Conservation (phyloP, 1,139 yeast species). For the Trichomonascaceae sp. region DNA sequence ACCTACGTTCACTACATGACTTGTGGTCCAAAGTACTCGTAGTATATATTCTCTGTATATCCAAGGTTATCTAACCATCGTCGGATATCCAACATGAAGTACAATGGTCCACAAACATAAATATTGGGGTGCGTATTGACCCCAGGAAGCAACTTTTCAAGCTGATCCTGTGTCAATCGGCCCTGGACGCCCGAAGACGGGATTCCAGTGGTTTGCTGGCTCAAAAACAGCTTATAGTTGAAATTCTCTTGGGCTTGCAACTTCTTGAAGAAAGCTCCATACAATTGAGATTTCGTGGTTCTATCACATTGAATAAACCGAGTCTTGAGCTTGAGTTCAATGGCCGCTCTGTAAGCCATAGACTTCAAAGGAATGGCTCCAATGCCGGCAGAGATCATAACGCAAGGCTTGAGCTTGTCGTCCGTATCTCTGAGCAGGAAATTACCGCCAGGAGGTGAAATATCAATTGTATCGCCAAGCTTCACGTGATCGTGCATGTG, state of each 20-base stretch:
- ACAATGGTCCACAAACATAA: constrained; percentile 22
- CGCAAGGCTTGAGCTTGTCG: constrained; percentile 18
- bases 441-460: constrained; percentile 59
- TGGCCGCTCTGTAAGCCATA: constrained; percentile 30
- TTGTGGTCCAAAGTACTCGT: constrained; percentile 15
- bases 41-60: constrained; percentile 8
- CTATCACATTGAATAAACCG: constrained; percentile 29
- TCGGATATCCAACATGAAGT: constrained; percentile 18
- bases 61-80: constrained; percentile 6
- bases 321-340: constrained; percentile 26
- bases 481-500: constrained; percentile 45
- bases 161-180: constrained; percentile 5
- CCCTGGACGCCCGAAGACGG: constrained; percentile 9
- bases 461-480: constrained; percentile 45
- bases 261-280: constrained; percentile 15
- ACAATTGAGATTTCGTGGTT: constrained; percentile 20
- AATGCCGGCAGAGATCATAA: constrained; percentile 55
- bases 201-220: constrained; percentile 8
- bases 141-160: constrained; percentile 14
- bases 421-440: constrained; percentile 36
- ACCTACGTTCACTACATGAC: constrained; percentile 1
- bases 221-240: constrained; percentile 18
- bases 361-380: constrained; percentile 63
- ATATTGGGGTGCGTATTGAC: constrained; percentile 17
- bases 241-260: constrained; percentile 15